Evolutionary conservation across 1,284 basidiomycete genomes (phyloP), one percentile per base, ranked within the genome.

Genomic region (Grifola frondosa): DNA sequence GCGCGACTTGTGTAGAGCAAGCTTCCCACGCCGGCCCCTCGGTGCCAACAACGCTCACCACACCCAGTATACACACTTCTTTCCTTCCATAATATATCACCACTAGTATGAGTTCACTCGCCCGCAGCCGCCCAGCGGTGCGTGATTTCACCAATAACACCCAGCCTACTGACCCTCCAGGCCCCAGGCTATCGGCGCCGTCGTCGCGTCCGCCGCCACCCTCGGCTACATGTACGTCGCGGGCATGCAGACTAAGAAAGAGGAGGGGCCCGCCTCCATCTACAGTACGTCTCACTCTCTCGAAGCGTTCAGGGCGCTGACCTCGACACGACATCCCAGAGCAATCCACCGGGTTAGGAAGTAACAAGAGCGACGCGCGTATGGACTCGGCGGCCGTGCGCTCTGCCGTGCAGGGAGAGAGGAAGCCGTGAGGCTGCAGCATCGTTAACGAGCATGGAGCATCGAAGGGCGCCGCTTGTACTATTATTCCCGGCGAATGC

Each of bases 161-260:
- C n/a, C n/a, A n/a, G n/a, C n/a, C n/a, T n/a, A 9, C 6, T 20
- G 17, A 19, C 23, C 9, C 19, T 32, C 16, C 9, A 32, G 9
- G 30, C 19, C 8, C 4, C 40, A 63, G 61, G 60, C 60, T 13
- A 49, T 56, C 25, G 49, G 48, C 4, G 54, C 53, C 6, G 58
- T 59, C 17, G 53, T 47, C 2, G 61, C 52, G 10, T 44, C 44
- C 6, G 42, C 58, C 12, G 58, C 57, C 2, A 58, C 60, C 2
- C 48, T 55, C 3, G 59, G 57, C 8, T 61, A 61, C 50, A 63
- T 63, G 61, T 61, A 56, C 28, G 42, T 58, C 30, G 58, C 56
- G 2, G 57, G 59, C 5, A 51, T 49, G 28, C 56, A 61, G 46
- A 54, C 48, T n/a, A 63, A 63, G 50, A 42, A 35, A 28, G 49